These are phyloP conservation scores for Plectosphaerella plurivora DNA, from an alignment of 2,329 filamentous ascomycete species.

Conservation along the genomic window DNA sequence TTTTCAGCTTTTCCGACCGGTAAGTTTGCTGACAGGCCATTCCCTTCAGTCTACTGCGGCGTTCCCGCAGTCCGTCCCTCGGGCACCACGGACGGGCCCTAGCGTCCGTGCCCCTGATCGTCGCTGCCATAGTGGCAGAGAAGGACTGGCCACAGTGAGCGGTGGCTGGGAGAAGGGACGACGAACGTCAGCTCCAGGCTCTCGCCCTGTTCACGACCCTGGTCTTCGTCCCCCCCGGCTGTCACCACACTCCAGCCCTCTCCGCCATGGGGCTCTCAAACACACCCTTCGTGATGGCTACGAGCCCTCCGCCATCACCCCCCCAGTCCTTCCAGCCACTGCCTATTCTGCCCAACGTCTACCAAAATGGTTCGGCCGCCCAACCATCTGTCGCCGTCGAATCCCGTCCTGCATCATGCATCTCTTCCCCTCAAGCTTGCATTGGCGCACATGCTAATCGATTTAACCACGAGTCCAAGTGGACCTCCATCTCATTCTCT, in stretches of 20 bases:
- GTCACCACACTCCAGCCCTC: too few species aligned
- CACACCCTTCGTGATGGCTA: too few species aligned
- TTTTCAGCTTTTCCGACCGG: too few species aligned
- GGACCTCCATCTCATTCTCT: not conserved
- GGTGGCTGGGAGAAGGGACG: not conserved
- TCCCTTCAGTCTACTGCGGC: not conserved
- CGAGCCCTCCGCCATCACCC: too few species aligned
- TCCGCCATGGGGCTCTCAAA: too few species aligned
- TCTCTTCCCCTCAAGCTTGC: not conserved
- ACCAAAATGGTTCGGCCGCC: constrained; percentile 2
- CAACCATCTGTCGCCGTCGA: not conserved
- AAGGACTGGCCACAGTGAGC: not conserved
- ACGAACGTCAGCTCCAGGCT: not conserved
- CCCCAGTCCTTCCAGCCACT: constrained; percentile 1
- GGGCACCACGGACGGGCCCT: not conserved
- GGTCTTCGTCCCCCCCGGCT: too few species aligned
- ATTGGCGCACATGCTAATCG: constrained; percentile 1
- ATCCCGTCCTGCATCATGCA: constrained; percentile 3
- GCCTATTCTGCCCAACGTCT: not conserved
- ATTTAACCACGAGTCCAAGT: not conserved
- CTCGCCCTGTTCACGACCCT: not conserved
- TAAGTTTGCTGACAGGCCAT: not conserved
- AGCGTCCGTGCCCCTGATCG: not conserved
- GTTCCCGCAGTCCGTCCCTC: not conserved
- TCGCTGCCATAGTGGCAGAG: not conserved